Evolutionary conservation across 2,329 filamentous ascomycete genomes (phyloP).

Genomic region (Apiospora malaysiana): DNA sequence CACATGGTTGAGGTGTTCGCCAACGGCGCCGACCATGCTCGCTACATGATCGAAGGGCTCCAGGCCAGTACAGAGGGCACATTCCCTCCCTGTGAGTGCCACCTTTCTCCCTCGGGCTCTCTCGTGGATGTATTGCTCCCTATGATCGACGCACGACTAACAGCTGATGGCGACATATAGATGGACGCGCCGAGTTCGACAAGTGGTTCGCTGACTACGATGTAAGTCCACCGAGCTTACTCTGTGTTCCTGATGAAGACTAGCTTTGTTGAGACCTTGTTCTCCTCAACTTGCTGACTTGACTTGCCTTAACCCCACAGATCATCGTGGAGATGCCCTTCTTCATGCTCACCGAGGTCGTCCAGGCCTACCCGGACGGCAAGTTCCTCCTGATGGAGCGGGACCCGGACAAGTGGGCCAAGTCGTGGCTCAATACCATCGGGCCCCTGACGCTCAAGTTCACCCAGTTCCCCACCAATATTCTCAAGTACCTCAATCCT

Average conservation of each 20-base stretch:
- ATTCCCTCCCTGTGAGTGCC: constrained; percentile 37
- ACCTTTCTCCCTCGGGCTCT: too few relatives aligned
- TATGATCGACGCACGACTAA: neutral
- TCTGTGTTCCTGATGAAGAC: neutral
- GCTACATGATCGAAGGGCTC: neutral
- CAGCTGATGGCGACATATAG: constrained; percentile 24
- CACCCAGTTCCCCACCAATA: constrained; percentile 33
- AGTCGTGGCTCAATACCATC: constrained; percentile 38
- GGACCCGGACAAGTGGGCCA: constrained; percentile 42
- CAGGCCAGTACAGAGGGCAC: constrained; percentile 30
- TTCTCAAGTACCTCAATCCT: constrained; percentile 35
- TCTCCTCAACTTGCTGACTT: neutral
- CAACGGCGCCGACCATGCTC: constrained; percentile 17
- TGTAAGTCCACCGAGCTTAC: constrained; percentile 29
- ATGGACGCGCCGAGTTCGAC: constrained; percentile 45
- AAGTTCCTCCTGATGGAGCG: constrained; percentile 45
- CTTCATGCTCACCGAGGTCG: constrained; percentile 38
- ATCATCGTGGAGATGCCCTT: constrained; percentile 39
- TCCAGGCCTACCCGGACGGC: constrained; percentile 42
- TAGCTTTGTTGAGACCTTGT: neutral
- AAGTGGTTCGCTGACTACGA: constrained; percentile 48
- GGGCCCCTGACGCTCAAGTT: constrained; percentile 23
- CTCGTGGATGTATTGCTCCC: too few relatives aligned
- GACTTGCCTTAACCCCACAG: constrained; percentile 20
- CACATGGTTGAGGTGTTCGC: constrained; percentile 42